Base-by-base conservation (phyloP, 1,284 basidiomycete genomes). In the Ustilago curta region DNA sequence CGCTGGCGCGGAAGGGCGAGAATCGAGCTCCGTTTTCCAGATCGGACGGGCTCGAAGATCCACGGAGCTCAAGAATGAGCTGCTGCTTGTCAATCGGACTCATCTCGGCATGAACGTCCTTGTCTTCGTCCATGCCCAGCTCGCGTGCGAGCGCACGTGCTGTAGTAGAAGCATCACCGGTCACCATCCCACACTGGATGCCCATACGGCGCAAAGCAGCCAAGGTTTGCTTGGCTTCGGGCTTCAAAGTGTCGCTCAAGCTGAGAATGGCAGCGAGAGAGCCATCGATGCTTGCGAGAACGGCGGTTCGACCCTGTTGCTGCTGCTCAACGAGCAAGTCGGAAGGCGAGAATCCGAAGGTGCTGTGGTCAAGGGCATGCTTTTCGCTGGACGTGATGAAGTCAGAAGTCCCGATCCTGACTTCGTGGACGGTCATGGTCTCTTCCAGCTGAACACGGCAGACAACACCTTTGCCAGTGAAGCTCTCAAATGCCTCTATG, bases 381-480 rank as follows among this genome's bases (percentile, higher is more conserved):
- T 59, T 60, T 37, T 53, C 61, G 3, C 43, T 37, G n/a, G 60
- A 43, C n/a, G 40, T 9, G 35, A 79, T 56, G 43, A 78, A 70
- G n/a, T 67, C 75, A 8, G 60, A 59, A 2, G 80, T 81, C 8
- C 83, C 83, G 48, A 84, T 68, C 6, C 69, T 43, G 2, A 84
- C 61, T 11, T 63, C 43, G 58, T 83, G 79, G 14, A 59, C 25
- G 12, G 73, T 71, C 73, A 71, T 61, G 19, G 73, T 76, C 59
- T 76, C 73, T 19, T 76, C 69, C 3, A 70, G 59, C 39, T 53
- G 49, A 12, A 79, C 74, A 8, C 68, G 55, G 23, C 81, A 81
- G 5, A 52, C 91, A 62, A 99, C 91, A 57, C 97, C 97, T 66
- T 92, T 90, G 14, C 97, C 97, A 0, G 95, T 93, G 23, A 93